A percentile compares a stretch with the other conserved stretches of the same genome.
phyloP scores from a whole-genome alignment of 345 rosid genomes.

The Garcia nutans region DNA sequence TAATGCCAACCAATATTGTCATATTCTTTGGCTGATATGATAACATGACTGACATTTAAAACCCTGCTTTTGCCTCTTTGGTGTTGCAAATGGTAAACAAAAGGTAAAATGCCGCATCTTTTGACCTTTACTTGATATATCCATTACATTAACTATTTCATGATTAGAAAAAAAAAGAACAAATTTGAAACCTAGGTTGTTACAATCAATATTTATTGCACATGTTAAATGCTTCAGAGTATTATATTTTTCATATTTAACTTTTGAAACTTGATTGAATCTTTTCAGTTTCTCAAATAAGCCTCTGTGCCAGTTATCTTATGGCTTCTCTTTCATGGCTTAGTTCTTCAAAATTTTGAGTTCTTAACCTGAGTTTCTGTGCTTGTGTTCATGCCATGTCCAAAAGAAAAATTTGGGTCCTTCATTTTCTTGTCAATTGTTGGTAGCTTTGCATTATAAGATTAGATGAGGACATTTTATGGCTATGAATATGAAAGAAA shows the following conservation, averaged over 20 bases:
- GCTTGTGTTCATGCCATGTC: neutral
- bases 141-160: neutral
- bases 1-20: no score
- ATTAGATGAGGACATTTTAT: constrained; percentile 3
- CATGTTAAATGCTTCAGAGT: no score
- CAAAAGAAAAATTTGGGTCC: neutral
- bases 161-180: no score
- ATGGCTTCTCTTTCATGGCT: no score
- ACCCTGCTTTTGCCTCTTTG: neutral
- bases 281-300: no score
- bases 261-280: no score
- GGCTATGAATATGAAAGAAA: neutral
- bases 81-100: neutral
- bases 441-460: neutral
- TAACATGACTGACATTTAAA: no score
- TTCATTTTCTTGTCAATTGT: neutral
- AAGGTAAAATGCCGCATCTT: neutral
- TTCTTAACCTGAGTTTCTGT: neutral
- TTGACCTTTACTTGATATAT: neutral
- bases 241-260: no score
- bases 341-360: neutral
- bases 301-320: no score
- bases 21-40: no score
- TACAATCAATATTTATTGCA: no score
- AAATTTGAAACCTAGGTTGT: no score